A percentile compares a stretch with the other conserved stretches of the same genome.
Evolutionary conservation across 495 filamentous ascomycete species (phyloP).

Genomic region (Daldinia loculata): DNA sequence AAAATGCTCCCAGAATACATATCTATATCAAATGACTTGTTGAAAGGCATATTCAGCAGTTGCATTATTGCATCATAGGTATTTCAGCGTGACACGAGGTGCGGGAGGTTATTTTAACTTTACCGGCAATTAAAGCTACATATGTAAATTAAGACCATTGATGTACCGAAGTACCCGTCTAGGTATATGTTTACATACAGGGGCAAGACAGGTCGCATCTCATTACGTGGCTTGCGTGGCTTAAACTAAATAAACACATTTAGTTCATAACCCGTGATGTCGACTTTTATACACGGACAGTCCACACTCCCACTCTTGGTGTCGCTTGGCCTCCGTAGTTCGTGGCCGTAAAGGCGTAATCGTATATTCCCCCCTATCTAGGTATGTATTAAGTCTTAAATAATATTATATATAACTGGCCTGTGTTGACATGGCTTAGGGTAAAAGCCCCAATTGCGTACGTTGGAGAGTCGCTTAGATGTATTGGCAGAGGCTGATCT

Average conservation of each 20-base stretch:
- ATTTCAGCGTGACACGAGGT: neutral
- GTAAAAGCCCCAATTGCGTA: neutral
- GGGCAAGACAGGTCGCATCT: neutral
- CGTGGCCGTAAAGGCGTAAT: neutral
- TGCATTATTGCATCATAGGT: neutral
- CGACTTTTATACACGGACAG: neutral
- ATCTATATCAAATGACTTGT: neutral
- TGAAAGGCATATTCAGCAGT: neutral
- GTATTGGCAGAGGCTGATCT: neutral
- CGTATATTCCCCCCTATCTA: neutral
- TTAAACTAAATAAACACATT: neutral
- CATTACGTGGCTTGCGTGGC: constrained; percentile 7
- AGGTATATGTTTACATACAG: neutral
- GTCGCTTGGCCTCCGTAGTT: neutral
- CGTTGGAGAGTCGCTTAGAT: neutral
- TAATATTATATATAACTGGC: neutral
- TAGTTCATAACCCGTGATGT: neutral
- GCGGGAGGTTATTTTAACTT: constrained; percentile 5
- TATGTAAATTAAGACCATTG: neutral
- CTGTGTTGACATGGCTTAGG: neutral
- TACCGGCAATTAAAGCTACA: neutral
- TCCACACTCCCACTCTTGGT: constrained; percentile 2
- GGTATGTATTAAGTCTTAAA: neutral
- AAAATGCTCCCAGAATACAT: neutral
- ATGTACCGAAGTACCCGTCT: neutral